Percentiles rank a stretch among this genome's conserved stretches.
These are phyloP conservation scores for Pholiota adiposa DNA, from an alignment of 1,284 basidiomycete genomes.

Conservation along the genomic window DNA sequence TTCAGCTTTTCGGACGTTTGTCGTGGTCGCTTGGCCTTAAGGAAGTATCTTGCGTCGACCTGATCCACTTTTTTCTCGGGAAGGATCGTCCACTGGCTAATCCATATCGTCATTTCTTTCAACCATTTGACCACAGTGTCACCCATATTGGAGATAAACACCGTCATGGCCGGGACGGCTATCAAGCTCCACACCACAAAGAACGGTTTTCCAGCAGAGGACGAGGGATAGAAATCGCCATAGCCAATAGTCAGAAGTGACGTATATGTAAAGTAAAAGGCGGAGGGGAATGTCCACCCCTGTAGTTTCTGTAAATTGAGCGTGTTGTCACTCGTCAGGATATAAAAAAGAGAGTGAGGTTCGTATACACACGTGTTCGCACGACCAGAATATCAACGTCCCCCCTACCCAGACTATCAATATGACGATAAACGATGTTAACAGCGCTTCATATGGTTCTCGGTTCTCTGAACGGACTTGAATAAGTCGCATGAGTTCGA, in stretches of 20 bases:
- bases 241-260: conserved; percentile 43
- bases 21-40: not conserved
- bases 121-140: conserved; percentile 38
- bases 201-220: conserved; percentile 40
- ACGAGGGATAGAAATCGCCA: conserved; percentile 40
- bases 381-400: conserved; percentile 38
- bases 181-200: conserved; percentile 45
- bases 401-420: conserved; percentile 42
- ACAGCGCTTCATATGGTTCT: conserved; percentile 33
- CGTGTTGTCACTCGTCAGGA: too few species aligned
- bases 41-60: not conserved
- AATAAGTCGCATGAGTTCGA: conserved; percentile 40
- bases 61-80: conserved; percentile 24
- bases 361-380: conserved; percentile 31
- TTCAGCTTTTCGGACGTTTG: not conserved
- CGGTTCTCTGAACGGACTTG: conserved; percentile 28
- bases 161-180: conserved; percentile 42
- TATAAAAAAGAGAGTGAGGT: not conserved
- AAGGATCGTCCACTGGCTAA: conserved; percentile 31
- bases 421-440: conserved; percentile 34
- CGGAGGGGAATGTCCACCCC: conserved; percentile 38
- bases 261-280: conserved; percentile 42
- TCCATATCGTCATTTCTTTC: conserved; percentile 32
- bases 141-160: conserved; percentile 41
- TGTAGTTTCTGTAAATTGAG: conserved; percentile 25